Base-by-base conservation (phyloP, 345 rosid species). In the Sonneratia caseolaris region DNA sequence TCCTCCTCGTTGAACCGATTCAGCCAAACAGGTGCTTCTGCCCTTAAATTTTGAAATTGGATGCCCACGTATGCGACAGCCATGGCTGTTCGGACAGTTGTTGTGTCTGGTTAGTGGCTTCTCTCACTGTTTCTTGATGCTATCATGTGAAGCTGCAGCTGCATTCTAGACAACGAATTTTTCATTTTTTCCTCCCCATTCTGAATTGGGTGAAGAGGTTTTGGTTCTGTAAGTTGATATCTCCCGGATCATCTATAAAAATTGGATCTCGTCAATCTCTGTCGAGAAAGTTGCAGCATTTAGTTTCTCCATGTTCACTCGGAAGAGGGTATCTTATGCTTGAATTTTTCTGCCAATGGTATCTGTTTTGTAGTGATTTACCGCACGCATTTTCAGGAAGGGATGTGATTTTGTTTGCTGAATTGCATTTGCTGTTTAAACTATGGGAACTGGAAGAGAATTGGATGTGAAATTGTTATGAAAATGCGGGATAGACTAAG, bases 41-140 rank as follows among this genome's bases (percentile, higher is more conserved):
- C 47, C 10, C 19, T 66, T 42, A 11, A 42, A 37, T 3, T 66
- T 42, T 14, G 43, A 67, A 67, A 12, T 45, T 0, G 32, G 7
- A 5, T 37, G 24, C 48, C n/a, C 45, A 11, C n/a, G 8, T 40
- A 37, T 21, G 47, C 45, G 2, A 27, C 47, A 66, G 16, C 18
- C 48, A 38, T 24, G 36, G n/a, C 47, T 35, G 27, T 22, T 38
- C 14, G 64, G 48, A 47, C 42, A 67, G 47, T 8, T 67, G 15
- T 40, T 40, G 69, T 22, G 21, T 38, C 69, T 67, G 69, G 69
- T 67, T 22, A 40, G 49, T 21, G 69, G 14, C 13, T 67, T 67
- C 16, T 16, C 45, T 15, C 42, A 6, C 12, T 13, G 2, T 65
- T 66, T 37, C 47, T 37, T 66, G 43, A 67, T 67, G 48, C 15